Evolutionary conservation across 805 yeast species (phyloP).

Genomic region (Candida nanaspora): DNA sequence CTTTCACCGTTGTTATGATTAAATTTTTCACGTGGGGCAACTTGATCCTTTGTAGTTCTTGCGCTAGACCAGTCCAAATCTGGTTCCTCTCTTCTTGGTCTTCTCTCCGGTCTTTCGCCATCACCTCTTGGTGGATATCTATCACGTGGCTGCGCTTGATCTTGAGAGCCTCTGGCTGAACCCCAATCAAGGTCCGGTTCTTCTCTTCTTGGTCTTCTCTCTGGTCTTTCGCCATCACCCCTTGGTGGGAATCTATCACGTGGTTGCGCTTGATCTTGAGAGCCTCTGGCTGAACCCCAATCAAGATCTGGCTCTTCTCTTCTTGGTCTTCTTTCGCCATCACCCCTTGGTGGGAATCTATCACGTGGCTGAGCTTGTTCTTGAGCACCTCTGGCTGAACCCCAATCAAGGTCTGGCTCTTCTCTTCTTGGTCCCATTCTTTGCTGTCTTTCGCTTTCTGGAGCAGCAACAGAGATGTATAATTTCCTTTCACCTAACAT

Average conservation of each 20-base stretch:
- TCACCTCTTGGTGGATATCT: constrained; percentile 19
- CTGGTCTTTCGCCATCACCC: constrained; percentile 23
- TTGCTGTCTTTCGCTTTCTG: constrained; percentile 36
- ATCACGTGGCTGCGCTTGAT: constrained; percentile 1
- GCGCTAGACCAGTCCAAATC: constrained; percentile 53
- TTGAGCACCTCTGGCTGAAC: constrained; percentile 25
- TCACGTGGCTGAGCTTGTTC: constrained; percentile 1
- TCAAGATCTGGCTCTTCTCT: constrained; percentile 31
- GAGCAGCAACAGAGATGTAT: constrained; percentile 54
- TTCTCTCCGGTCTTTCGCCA: constrained; percentile 26
- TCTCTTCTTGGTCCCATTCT: constrained; percentile 22
- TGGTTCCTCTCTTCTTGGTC: constrained; percentile 42
- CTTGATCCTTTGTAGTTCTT: constrained; percentile 21
- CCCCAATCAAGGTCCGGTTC: constrained; percentile 50
- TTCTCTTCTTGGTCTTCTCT: constrained; percentile 32
- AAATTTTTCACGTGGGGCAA: constrained; percentile 19
- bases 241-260: constrained; percentile 7
- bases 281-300: constrained; percentile 8
- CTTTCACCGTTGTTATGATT: constrained; percentile 18
- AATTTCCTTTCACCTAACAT: constrained; percentile 43
- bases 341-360: constrained; percentile 22
- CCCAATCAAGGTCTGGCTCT: constrained; percentile 50
- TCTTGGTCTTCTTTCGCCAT: constrained; percentile 24
- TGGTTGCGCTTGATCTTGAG: constrained; percentile 7
- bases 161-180: constrained; percentile 24